Conservation (phyloP, 306 rosid species). For the Cajanus cajan region DNA sequence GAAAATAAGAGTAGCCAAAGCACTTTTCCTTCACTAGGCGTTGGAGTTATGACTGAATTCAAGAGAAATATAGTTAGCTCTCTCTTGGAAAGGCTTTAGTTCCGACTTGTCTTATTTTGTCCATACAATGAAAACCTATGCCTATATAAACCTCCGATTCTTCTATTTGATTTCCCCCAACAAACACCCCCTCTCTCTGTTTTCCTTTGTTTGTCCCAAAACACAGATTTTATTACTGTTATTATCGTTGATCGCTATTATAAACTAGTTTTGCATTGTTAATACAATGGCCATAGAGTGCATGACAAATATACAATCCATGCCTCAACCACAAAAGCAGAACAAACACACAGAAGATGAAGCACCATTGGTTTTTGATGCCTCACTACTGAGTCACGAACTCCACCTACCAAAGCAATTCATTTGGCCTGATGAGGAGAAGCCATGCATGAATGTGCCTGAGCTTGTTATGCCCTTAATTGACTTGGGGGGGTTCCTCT, state of each 20-base stretch:
- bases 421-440: constrained; percentile 91
- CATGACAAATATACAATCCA: constrained; percentile 39
- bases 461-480: constrained; percentile 69
- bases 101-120: too few relatives aligned
- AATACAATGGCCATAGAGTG: constrained; percentile 70
- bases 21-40: too few relatives aligned
- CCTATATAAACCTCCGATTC: constrained; percentile 58
- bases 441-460: constrained; percentile 50
- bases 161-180: constrained; percentile 49
- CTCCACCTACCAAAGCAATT: constrained; percentile 65
- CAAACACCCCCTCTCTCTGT: constrained; percentile 39
- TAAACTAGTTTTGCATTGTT: constrained; percentile 15
- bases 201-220: neutral
- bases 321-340: constrained; percentile 37
- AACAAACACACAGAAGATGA: constrained; percentile 29
- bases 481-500: constrained; percentile 61
- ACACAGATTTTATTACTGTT: too few relatives aligned
- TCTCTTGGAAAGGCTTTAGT: too few relatives aligned
- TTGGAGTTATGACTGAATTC: too few relatives aligned
- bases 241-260: neutral
- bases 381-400: constrained; percentile 55
- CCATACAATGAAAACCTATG: neutral
- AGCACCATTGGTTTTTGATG: constrained; percentile 61
- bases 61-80: too few relatives aligned
- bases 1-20: too few relatives aligned